Evolutionary conservation across 129 eudicot genomes (phyloP).

Genomic region (Smallanthus sonchifolius): DNA sequence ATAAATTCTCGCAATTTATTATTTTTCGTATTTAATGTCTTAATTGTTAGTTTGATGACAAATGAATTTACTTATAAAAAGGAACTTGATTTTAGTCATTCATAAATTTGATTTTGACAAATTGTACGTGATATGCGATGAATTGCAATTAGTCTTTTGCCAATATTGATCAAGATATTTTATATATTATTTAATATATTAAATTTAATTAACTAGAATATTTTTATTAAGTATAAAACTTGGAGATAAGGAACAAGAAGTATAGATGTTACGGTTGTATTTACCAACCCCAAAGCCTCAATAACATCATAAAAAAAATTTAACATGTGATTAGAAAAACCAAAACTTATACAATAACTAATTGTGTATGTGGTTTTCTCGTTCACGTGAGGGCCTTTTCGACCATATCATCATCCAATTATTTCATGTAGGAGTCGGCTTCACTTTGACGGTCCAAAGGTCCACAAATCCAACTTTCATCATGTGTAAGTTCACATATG

Average conservation of each 20-base stretch:
- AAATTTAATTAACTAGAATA: too few relatives aligned
- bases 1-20: too few relatives aligned
- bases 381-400: not conserved
- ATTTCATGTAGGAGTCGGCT: not conserved
- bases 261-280: not conserved
- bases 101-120: too few relatives aligned
- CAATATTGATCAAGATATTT: too few relatives aligned
- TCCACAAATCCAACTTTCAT: slow-evolving; percentile 17
- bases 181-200: too few relatives aligned
- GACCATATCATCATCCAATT: not conserved
- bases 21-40: too few relatives aligned
- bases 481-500: slow-evolving; percentile 8
- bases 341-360: not conserved
- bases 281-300: not conserved
- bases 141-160: too few relatives aligned
- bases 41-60: too few relatives aligned
- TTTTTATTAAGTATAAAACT: too few relatives aligned
- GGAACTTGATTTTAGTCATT: too few relatives aligned
- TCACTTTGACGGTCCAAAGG: slow-evolving; percentile 8
- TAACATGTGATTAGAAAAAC: not conserved
- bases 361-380: not conserved
- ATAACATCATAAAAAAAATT: not conserved
- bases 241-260: not conserved
- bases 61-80: too few relatives aligned
- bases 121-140: too few relatives aligned